Evolutionary conservation across 768 basidiomycete species (phyloP), one percentile per base, ranked within the genome.

Genomic region (Tylopilus plumbeoviolaceoides): DNA sequence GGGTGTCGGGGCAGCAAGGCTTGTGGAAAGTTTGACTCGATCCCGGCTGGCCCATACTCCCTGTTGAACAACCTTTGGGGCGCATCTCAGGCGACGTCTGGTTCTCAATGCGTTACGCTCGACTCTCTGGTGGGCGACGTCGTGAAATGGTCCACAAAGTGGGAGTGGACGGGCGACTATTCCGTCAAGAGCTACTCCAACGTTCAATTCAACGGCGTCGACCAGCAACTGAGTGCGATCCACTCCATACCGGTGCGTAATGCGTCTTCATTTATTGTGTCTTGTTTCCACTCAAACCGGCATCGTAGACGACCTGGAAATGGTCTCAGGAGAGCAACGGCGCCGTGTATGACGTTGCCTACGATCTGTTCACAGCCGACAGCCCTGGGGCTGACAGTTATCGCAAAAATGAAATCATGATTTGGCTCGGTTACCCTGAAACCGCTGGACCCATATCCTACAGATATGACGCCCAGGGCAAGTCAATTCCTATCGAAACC

Each of bases 111-210:
- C 60, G 74, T 81, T 28, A 64, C 70, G 20, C 58, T 85, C 57
- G 63, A 65, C 1, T 76, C 75, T 17, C 50, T 77, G 57, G 69
- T 65, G 44, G 78, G 73, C 3, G 70, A 62, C 27, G 75, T 65
- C 7, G 54, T 81, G 31, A 64, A 70, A 0, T 85, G 84, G 84
- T 72, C 60, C 63, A 80, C 75, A 27, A 72, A 61, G 3, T 85
- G 79, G 78, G 69, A 53, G 1, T 85, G 84, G 84, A 51, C 20
- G 7, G 82, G 82, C 30, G 79, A 74, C 7, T 70, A 47, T 20
- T 71, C 73, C 20, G 74, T 87, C 55, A 86, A 85, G 75, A 84
- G 80, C 61, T 87, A 75, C 68, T 74, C 82, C 21, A 81, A 85
- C 64, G 70, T 83, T 12, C 73, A 78, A 55, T 73, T 80, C 31